Conservation (phyloP, 129 eudicot species). For the Flaveria linearis region DNA sequence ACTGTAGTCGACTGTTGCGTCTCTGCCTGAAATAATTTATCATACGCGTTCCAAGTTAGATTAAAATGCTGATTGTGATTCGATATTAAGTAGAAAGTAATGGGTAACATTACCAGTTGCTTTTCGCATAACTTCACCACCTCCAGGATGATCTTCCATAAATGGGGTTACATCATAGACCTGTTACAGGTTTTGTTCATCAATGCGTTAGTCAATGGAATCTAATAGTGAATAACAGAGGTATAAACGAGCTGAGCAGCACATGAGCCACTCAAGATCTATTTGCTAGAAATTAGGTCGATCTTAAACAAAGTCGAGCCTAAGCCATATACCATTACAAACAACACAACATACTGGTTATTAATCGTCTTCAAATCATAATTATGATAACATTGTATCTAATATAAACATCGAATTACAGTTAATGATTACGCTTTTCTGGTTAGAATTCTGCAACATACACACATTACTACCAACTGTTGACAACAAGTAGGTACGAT, state of each 20-base stretch:
- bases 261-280: not conserved
- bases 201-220: not conserved
- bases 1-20: slow-evolving; percentile 3
- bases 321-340: not conserved
- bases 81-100: not conserved
- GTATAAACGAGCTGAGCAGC: not conserved
- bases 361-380: not conserved
- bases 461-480: not conserved
- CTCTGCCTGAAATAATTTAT: slow-evolving; percentile 12
- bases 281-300: not conserved
- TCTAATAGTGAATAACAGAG: not conserved
- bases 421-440: not conserved
- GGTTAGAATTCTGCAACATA: not conserved
- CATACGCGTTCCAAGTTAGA: not conserved
- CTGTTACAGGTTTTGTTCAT: slow-evolving; percentile 38
- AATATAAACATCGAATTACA: slow-evolving; percentile 4
- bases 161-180: slow-evolving; percentile 78
- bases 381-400: not conserved
- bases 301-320: not conserved
- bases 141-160: slow-evolving; percentile 96
- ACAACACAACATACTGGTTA: not conserved
- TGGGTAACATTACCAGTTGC: slow-evolving; percentile 55
- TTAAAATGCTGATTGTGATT: not conserved
- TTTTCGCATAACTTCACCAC: slow-evolving; percentile 76
- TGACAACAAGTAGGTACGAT: too few species aligned